Conservation (phyloP, 768 basidiomycete species). For the Naganishia antarctica region DNA sequence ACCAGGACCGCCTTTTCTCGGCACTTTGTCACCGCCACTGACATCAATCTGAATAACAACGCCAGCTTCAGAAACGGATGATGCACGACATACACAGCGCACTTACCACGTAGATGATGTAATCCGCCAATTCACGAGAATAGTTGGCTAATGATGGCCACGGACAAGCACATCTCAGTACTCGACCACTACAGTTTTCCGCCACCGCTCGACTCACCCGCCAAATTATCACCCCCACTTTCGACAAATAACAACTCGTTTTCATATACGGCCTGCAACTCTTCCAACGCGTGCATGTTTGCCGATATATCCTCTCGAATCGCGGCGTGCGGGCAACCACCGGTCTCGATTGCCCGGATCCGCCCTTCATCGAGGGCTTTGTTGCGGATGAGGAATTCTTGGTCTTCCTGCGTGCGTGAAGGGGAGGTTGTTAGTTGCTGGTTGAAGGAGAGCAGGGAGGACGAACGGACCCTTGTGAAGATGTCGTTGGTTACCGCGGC, state of each 20-base stretch:
- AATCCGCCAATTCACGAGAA: slow-evolving; percentile 91
- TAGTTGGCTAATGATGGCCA: slow-evolving; percentile 67
- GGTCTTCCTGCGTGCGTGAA: slow-evolving; percentile 60
- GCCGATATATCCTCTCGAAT: slow-evolving; percentile 97
- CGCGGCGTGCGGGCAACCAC: slow-evolving; percentile 93
- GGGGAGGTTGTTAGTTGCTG: background rate
- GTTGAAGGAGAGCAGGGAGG: slow-evolving; percentile 4
- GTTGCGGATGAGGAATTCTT: slow-evolving; percentile 93
- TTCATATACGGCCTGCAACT: slow-evolving; percentile 80
- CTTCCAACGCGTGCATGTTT: slow-evolving; percentile 92
- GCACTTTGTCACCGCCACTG: slow-evolving; percentile 91
- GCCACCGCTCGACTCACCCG: slow-evolving; percentile 51
- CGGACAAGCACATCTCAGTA: no score
- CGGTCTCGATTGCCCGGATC: slow-evolving; percentile 95
- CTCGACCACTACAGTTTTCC: background rate
- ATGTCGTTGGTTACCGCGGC: slow-evolving; percentile 99
- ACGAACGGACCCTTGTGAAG: slow-evolving; percentile 64
- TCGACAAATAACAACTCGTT: slow-evolving; percentile 92
- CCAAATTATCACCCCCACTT: slow-evolving; percentile 93
- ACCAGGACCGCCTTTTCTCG: slow-evolving; percentile 94
- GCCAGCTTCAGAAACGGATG: background rate
- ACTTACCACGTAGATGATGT: slow-evolving; percentile 83
- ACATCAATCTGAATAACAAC: slow-evolving; percentile 50
- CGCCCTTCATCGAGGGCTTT: slow-evolving; percentile 73
- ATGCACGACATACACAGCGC: no score